Evolutionary conservation across 2,329 filamentous ascomycete genomes (phyloP), one percentile per base, ranked within the genome.

Genomic region (Penicillium glabrum): DNA sequence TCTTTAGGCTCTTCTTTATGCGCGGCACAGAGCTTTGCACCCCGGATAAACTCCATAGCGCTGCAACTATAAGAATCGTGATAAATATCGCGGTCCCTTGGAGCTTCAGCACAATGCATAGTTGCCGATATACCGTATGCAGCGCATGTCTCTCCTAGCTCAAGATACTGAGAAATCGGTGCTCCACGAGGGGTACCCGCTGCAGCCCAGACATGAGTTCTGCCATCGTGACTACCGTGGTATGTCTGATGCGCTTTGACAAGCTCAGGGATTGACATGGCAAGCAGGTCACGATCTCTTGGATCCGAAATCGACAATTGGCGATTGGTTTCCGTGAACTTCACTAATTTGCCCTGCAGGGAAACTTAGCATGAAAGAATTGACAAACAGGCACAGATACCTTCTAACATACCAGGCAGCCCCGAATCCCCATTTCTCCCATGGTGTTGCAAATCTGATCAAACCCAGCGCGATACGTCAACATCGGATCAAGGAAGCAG

Each of bases 81-180:
- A 46, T 66, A 69, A 23, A 69, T 69, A 1, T 51, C 48, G 3
- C 65, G 53, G 50, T 69, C 66, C 23, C 56, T 55, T 1, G 66
- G 64, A n/a, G 67, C 75, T 63, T 80, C 77, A 4, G 75, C 77
- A 57, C 76, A 79, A 61, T 79, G 77, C 77, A 80, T 79, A 5
- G 77, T 80, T 14, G 78, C 52, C 1, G 75, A 74, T 19, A 80
- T 75, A n/a, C 64, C 66, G 46, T 73, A 70, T n/a, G 60, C 53
- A 5, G 57, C 53, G 47, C 75, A 77, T 6, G 71, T 71, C 27
- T 72, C 69, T 3, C 75, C 77, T 19, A 79, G 72, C 19, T 68
- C 67, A 3, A 61, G 60, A 59, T 76, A 74, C 2, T 68, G 68
- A 1, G 69, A 64, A 16, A 72, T 61, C 0, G 72, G 66, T 5